A percentile compares a stretch with the other conserved stretches of the same genome.
These are phyloP conservation scores for Scheffersomyces stipitis DNA, from an alignment of 805 yeast genomes.

Conservation along the genomic window DNA sequence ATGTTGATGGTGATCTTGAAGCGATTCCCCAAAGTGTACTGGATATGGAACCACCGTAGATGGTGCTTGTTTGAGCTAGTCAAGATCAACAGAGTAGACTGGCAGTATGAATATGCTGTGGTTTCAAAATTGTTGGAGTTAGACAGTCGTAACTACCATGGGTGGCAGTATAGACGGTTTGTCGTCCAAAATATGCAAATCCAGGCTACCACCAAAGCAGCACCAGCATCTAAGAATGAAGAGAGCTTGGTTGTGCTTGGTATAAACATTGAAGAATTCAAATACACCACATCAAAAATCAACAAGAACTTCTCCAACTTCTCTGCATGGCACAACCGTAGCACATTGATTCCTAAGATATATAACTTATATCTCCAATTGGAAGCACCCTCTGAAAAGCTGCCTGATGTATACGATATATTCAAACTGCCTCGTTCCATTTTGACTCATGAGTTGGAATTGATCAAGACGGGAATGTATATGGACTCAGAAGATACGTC, in stretches of 20 bases:
- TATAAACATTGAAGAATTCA: constrained; percentile 56
- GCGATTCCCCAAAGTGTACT: constrained; percentile 82
- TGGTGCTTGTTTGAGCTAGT: constrained; percentile 65
- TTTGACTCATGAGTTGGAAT: constrained; percentile 57
- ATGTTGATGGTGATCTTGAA: constrained; percentile 61
- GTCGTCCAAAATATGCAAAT: constrained; percentile 49
- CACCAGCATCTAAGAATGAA: constrained; percentile 10
- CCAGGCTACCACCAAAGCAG: constrained; percentile 2
- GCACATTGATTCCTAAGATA: constrained; percentile 61
- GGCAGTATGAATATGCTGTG: constrained; percentile 70
- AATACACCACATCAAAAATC: constrained; percentile 75
- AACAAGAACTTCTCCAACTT: constrained; percentile 85
- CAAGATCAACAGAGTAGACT: constrained; percentile 51
- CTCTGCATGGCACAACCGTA: constrained; percentile 94
- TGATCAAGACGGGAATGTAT: constrained; percentile 79
- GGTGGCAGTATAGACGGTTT: constrained; percentile 90
- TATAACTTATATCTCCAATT: constrained; percentile 21
- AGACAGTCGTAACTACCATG: constrained; percentile 89
- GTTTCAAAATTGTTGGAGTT: constrained; percentile 65
- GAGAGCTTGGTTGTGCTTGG: constrained; percentile 17
- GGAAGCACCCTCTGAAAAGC: neutral
- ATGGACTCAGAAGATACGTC: constrained; percentile 95
- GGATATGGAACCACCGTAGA: constrained; percentile 93
- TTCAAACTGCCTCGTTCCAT: constrained; percentile 25
- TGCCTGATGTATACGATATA: neutral